A percentile compares a stretch with the other conserved stretches of the same genome.
phyloP scores from a whole-genome alignment of 2,329 filamentous ascomycete genomes.

The Cylindrodendrum hubeiense region DNA sequence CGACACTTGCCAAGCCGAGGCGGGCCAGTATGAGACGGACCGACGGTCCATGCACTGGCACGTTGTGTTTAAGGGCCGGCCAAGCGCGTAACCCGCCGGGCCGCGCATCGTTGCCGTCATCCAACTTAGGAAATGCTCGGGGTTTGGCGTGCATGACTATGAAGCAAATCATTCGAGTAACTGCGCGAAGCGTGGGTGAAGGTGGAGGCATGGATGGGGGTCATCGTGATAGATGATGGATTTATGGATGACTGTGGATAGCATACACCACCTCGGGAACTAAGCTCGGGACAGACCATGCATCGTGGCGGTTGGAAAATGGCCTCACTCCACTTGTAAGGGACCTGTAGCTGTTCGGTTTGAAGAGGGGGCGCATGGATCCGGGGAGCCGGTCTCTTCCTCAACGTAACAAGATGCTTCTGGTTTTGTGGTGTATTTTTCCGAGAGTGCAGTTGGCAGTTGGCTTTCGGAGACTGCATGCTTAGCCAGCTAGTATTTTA shows the following conservation, averaged over 20 bases:
- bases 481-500: background rate
- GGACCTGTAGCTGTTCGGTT: background rate
- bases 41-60: background rate
- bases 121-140: constrained; percentile 24
- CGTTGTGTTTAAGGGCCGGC: background rate
- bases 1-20: constrained; percentile 9
- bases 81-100: constrained; percentile 3
- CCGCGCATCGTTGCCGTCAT: constrained; percentile 16
- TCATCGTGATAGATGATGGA: constrained; percentile 26
- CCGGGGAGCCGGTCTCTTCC: background rate
- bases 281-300: constrained; percentile 11
- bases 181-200: constrained; percentile 33
- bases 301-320: background rate
- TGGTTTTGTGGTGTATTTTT: background rate
- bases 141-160: constrained; percentile 26
- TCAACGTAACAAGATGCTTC: background rate
- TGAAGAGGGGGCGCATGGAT: background rate
- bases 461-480: background rate
- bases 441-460: background rate
- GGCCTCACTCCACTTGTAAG: background rate
- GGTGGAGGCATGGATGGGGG: constrained; percentile 41
- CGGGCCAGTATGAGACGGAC: constrained; percentile 13
- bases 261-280: constrained; percentile 26
- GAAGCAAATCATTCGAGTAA: constrained; percentile 36
- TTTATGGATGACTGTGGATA: constrained; percentile 14